A percentile compares a stretch with the other conserved stretches of the same genome.
Conservation (phyloP, 108 stramenopile genomes). For the Fistulifera pelliculosa region DNA sequence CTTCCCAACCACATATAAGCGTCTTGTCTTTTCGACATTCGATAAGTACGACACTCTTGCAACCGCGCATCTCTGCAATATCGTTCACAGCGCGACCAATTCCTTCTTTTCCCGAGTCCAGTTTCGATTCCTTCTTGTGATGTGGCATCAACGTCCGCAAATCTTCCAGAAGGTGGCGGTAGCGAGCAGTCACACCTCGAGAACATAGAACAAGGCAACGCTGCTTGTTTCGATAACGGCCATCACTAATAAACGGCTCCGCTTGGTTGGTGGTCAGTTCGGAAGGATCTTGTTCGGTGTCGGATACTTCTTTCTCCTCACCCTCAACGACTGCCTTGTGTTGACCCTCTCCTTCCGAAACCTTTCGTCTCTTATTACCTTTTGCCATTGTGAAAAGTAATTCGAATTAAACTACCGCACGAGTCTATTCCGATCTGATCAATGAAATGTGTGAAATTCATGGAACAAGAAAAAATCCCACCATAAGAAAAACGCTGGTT, state of each 20-base stretch:
- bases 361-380: too few species aligned
- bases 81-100: conserved; percentile 86
- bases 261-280: neutral
- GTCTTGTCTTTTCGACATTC: conserved; percentile 96
- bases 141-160: conserved; percentile 91
- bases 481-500: too few species aligned
- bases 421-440: too few species aligned
- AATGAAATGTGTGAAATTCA: too few species aligned
- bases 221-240: conserved; percentile 93
- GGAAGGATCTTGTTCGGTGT: too few species aligned
- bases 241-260: conserved; percentile 32
- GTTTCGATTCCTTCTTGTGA: conserved; percentile 94
- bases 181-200: conserved; percentile 92
- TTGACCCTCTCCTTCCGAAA: too few species aligned
- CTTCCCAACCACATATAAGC: conserved; percentile 92
- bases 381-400: too few species aligned
- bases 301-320: too few species aligned
- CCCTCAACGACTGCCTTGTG: too few species aligned
- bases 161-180: conserved; percentile 96
- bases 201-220: conserved; percentile 91
- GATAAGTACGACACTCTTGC: conserved; percentile 89
- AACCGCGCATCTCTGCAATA: conserved; percentile 91
- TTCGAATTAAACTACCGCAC: too few species aligned
- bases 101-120: conserved; percentile 72
- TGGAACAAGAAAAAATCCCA: too few species aligned